Base-by-base conservation (phyloP, 768 basidiomycete species). In the Pisolithus orientalis region DNA sequence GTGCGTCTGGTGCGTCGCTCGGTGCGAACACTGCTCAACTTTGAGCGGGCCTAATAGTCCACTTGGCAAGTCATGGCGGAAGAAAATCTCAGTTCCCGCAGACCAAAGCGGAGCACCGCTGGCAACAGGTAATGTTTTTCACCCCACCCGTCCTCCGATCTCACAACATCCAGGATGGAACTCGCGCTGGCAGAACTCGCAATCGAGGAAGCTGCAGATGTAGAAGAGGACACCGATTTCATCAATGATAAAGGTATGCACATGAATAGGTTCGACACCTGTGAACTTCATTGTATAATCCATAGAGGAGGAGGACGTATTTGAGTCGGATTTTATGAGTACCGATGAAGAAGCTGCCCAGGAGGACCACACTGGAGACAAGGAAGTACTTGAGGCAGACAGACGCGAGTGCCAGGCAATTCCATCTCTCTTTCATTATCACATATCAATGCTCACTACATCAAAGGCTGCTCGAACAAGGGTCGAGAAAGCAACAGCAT, bases 321-420 rank as follows among this genome's bases (percentile, higher is more conserved):
- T 90, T 53, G 89, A 78, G 57, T 88, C 86, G 9, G 90, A 93
- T 65, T 93, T 94, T 61, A 87, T 83, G 56, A 88, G 85, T 57
- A 92, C 90, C 0, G 90, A 92, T 53, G 89, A 89, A 42, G 80
- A 77, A 52, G 71, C 65, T 37, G 75, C 67, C 1, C 76, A 78
- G n/a, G 76, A 78, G 25, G 79, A 77, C 10, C 80, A 80, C 5
- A 74, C 70, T 5, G 84, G 72, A 0, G 89, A 91, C 59, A 75
- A 69, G 39, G 70, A 69, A n/a, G 71, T 78, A 4, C 66, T 71
- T 32, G 82, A 84, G 9, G 87, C 88, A 58, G 85, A 89, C 50
- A 76, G 69, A 53, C 72, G 70, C 42, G 68, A 62, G n/a, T 66
- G 64, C 5, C 60, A 60, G 53, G 69, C 64, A 25, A 6, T 37